Evolutionary conservation across 768 basidiomycete genomes (phyloP), one percentile per base, ranked within the genome.

Genomic region (Suillus discolor): DNA sequence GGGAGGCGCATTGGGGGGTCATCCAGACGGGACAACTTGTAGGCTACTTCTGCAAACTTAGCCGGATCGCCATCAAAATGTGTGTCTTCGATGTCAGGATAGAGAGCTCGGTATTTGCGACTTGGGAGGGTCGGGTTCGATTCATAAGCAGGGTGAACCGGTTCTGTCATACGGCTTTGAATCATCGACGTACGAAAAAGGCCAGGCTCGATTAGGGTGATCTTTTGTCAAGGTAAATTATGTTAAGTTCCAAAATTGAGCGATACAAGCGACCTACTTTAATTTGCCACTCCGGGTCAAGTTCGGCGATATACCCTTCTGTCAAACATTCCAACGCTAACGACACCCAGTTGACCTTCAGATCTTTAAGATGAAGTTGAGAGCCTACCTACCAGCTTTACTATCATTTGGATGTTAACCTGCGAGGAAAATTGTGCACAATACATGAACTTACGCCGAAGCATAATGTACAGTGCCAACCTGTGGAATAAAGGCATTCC

Each of bases 231-330:
- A 36, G 18, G 15, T 16, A 34, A 23, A 34, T 67, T 61, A 68
- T 25, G 25, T 15, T 23, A 23, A 25, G 6, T 23, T 23, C 36
- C 31, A 47, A 41, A 13, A 23, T 6, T 23, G 4, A 16, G 11
- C 2, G 36, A 31, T 38, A 53, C 25, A 28, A 25, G n/a, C 7
- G n/a, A 66, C 70, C 25, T 44, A 76, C 78, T 66, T 71, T 79
- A 68, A 79, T 78, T 65, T 78, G 74, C 79, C 79, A 79, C 12
- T 63, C 68, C 2, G 79, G 79, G 49, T 78, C 76, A 13, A 79
- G 70, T 49, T 79, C 78, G 61, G 60, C 57, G 38, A 68, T 71
- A 5, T 78, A 70, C 7, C 72, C 68, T 57, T 79, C 75, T 1
- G 72, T 75, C 28, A 78, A 65, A 5, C 71, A 67, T 57, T 80